phyloP scores from a whole-genome alignment of 495 filamentous ascomycete species.

The Neurospora sp. region DNA sequence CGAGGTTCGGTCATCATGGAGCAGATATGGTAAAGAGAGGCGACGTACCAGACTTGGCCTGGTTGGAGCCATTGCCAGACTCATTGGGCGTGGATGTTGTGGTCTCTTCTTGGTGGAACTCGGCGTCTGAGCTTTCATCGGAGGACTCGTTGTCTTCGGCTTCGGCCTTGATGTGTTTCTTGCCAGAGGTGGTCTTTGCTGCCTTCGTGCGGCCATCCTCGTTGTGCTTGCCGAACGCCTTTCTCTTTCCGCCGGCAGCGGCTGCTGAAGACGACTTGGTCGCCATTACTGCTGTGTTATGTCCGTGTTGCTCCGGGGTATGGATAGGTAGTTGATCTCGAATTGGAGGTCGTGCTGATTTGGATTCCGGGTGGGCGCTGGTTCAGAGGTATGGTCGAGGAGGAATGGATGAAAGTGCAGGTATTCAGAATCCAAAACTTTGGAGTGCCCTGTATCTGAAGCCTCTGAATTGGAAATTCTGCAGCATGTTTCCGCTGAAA shows the following conservation, averaged over 20 bases:
- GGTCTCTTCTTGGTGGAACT: not conserved
- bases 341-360: not conserved
- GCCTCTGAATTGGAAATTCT: constrained; percentile 1
- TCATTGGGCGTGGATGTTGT: not conserved
- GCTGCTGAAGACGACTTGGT: constrained; percentile 18
- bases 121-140: constrained; percentile 5
- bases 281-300: constrained; percentile 4
- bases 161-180: constrained; percentile 24
- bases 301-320: not conserved
- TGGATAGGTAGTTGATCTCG: not conserved
- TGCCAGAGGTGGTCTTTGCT: constrained; percentile 27
- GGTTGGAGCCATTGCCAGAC: not conserved
- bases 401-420: not conserved
- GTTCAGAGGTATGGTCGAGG: not conserved
- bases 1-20: not conserved
- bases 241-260: constrained; percentile 26
- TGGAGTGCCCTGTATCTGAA: not conserved
- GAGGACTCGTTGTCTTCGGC: constrained; percentile 27
- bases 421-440: not conserved
- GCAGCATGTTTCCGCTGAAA: constrained; percentile 6
- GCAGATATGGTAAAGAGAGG: not conserved
- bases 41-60: not conserved
- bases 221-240: constrained; percentile 27
- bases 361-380: not conserved
- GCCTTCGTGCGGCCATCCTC: constrained; percentile 31